Conservation (phyloP, 768 basidiomycete species). For the Termitomyces eurrhizus region DNA sequence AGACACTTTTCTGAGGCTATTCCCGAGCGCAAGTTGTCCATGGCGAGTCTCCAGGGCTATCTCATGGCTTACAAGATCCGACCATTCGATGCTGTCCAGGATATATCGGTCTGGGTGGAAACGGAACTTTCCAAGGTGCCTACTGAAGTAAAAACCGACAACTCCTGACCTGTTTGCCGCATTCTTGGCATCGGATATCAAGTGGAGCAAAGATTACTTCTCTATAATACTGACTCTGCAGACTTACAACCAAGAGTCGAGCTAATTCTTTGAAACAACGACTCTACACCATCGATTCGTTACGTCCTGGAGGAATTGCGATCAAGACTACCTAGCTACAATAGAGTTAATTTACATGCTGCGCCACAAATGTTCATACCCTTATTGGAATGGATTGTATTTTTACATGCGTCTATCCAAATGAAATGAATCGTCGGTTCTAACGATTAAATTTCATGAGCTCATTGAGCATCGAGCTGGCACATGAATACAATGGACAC, state of each 20-base stretch:
- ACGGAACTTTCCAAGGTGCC: constrained; percentile 28
- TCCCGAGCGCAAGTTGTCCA: constrained; percentile 43
- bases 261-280: no score
- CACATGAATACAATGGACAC: no score
- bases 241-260: background rate
- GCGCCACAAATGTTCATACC: background rate
- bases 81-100: constrained; percentile 51
- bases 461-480: no score
- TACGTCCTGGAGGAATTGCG: no score
- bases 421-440: background rate
- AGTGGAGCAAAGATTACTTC: background rate
- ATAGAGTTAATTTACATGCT: background rate
- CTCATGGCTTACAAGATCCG: constrained; percentile 65
- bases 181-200: background rate
- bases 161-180: background rate
- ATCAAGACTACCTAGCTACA: background rate
- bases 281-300: background rate
- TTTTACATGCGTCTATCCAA: background rate
- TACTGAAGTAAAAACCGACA: background rate
- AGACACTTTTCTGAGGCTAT: constrained; percentile 50
- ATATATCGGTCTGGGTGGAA: constrained; percentile 45
- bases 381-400: background rate
- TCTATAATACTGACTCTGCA: background rate
- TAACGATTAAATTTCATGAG: background rate
- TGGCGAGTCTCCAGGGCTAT: constrained; percentile 53